Base-by-base conservation (phyloP, 805 yeast species). In the Pichia membranifaciens region DNA sequence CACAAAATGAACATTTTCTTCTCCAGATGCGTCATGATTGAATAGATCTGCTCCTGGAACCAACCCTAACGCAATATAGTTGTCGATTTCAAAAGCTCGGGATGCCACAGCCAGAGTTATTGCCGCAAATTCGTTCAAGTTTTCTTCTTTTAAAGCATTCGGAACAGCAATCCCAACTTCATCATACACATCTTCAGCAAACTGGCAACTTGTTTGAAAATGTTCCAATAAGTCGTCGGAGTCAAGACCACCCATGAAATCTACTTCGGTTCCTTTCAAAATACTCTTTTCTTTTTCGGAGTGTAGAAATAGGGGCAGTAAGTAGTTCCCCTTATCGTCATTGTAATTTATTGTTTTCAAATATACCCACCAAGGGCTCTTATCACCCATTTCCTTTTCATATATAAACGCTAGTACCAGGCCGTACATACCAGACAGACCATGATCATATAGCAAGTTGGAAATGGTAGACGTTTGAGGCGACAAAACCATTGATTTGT, bases 31-130 rank as follows among this genome's bases (percentile, higher is more conserved):
- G 37, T 68, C 61, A 59, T 89, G 96, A 55, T 90, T 90, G 66
- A 89, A 87, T 32, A 91, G 67, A 65, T 90, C 96, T 0, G 96
- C 97, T 15, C 89, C 87, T 0, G 97, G 96, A 21, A 90, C 96
- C 43, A 91, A 67, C 0, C 86, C 87, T 28, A 82, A 71, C 29
- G 81, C 85, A 56, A 84, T 87, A 59, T 64, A 89, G 43, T 72
- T 72, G 62, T 91, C 98, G 25, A 90, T 78, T 36, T 80, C 81
- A 61, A 91, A 90, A 1, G 90, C 89, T 51, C 96, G 73, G 1
- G 93, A 79, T 0, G 90, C 79, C 15, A 87, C 73, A 0, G 82
- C 75, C 56, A 74, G 77, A 5, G 78, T 79, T 2, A 72, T 70
- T 6, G 78, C 73, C 2, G 85, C 80, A 53, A 87, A 86, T 16